phyloP scores from a whole-genome alignment of 192 early-diverging fungal genomes.

The Funneliformis geosporum region DNA sequence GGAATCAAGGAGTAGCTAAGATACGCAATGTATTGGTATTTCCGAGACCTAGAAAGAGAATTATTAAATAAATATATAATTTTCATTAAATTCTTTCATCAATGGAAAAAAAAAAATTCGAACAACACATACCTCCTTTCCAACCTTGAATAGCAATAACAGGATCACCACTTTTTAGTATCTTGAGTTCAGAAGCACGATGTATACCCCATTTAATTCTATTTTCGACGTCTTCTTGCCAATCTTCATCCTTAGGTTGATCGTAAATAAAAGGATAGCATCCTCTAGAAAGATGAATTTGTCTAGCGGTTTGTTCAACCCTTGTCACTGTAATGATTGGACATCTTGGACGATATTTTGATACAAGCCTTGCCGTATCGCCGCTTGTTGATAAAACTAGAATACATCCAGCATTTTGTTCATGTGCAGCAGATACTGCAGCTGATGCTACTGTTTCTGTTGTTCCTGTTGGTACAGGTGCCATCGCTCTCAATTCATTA shows the following conservation, averaged over 20 bases:
- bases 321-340: conserved; percentile 94
- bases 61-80: background rate
- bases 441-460: conserved; percentile 92
- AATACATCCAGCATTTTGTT: conserved; percentile 83
- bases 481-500: conserved; percentile 80
- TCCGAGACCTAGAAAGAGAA: conserved; percentile 47
- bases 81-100: background rate
- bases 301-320: conserved; percentile 68
- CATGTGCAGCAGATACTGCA: conserved; percentile 81
- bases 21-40: conserved; percentile 85
- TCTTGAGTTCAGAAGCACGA: conserved; percentile 65
- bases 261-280: conserved; percentile 80
- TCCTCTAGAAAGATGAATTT: conserved; percentile 77
- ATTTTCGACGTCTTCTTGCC: conserved; percentile 84
- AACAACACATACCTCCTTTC: conserved; percentile 59
- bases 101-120: background rate
- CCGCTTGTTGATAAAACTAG: conserved; percentile 91
- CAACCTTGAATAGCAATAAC: conserved; percentile 83
- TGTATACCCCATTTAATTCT: conserved; percentile 79
- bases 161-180: conserved; percentile 67
- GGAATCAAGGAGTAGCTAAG: conserved; percentile 47
- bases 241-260: conserved; percentile 50
- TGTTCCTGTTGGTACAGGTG: conserved; percentile 73
- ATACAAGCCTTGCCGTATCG: conserved; percentile 82
- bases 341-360: conserved; percentile 91